Conservation (phyloP, 352 stramenopile species). For the Phytopythium mirpurense region DNA sequence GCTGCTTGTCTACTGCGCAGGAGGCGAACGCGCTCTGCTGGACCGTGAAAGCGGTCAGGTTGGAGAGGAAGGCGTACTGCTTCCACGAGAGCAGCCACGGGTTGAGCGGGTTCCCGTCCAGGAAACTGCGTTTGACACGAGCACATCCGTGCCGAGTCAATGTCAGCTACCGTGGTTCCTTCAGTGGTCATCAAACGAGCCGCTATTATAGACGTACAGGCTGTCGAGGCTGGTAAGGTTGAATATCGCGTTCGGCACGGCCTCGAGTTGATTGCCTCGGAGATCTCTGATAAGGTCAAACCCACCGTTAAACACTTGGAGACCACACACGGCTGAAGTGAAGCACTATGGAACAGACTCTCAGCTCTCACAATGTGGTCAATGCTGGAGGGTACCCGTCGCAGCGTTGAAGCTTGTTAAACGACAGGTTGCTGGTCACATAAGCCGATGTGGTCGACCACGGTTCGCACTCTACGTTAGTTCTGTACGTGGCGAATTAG, state of each 20-base stretch:
- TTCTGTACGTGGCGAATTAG: too few species aligned
- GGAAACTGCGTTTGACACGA: too few species aligned
- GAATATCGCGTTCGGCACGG: constrained; percentile 8
- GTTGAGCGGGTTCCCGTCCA: constrained; percentile 29
- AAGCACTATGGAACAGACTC: too few species aligned
- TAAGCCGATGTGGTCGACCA: too few species aligned
- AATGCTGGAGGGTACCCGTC: constrained; percentile 11
- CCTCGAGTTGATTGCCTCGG: constrained; percentile 10
- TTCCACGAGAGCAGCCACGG: constrained; percentile 16
- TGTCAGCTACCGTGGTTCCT: too few species aligned
- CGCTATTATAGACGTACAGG: constrained; percentile 10
- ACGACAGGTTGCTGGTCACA: constrained; percentile 12
- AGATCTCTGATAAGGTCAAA: constrained; percentile 10
- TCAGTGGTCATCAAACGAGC: too few species aligned
- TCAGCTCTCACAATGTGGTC: constrained; percentile 11
- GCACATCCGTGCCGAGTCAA: too few species aligned
- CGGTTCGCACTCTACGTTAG: too few species aligned
- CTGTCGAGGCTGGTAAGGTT: constrained; percentile 11
- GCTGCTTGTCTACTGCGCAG: constrained; percentile 22
- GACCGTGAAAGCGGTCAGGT: constrained; percentile 20
- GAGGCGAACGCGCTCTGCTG: constrained; percentile 42
- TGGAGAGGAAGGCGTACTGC: constrained; percentile 26
- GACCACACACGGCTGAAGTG: too few species aligned
- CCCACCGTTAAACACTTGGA: too few species aligned
- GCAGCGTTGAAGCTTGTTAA: constrained; percentile 14